phyloP scores from a whole-genome alignment of 345 rosid genomes.

The Litchi chinensis region DNA sequence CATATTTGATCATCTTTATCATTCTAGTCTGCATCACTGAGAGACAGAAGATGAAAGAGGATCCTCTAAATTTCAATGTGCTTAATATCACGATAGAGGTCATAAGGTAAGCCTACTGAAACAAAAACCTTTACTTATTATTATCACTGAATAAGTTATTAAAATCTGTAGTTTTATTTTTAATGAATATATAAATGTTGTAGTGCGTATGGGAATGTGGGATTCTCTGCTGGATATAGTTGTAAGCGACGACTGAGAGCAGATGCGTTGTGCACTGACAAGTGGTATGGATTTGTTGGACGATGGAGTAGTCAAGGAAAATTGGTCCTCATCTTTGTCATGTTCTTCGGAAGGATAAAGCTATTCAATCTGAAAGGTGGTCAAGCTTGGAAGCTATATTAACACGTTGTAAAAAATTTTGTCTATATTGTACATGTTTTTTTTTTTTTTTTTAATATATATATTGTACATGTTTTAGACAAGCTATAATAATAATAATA shows the following conservation, averaged over 20 bases:
- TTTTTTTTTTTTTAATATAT: too few relatives aligned
- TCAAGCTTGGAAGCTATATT: conserved; percentile 48
- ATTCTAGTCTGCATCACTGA: conserved; percentile 55
- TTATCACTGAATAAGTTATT: background rate
- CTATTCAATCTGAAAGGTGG: conserved; percentile 43
- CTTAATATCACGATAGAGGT: conserved; percentile 62
- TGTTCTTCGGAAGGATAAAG: conserved; percentile 66
- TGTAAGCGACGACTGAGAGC: conserved; percentile 43
- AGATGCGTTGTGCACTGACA: conserved; percentile 37
- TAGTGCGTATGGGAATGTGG: conserved; percentile 76
- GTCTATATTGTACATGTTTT: too few relatives aligned
- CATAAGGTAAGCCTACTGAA: conserved; percentile 41
- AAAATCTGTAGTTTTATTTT: background rate
- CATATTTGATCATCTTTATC: conserved; percentile 46
- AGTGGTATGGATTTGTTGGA: conserved; percentile 50
- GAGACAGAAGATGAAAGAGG: conserved; percentile 44
- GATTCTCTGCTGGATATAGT: conserved; percentile 62
- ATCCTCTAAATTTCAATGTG: conserved; percentile 65
- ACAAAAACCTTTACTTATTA: too few relatives aligned
- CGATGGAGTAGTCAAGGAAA: conserved; percentile 59
- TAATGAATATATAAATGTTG: background rate
- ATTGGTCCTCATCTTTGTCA: conserved; percentile 47
- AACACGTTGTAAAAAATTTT: background rate
- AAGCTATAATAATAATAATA: too few relatives aligned
- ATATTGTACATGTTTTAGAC: too few relatives aligned